Evolutionary conservation across 345 rosid genomes (phyloP).

Genomic region (Mercurialis annua): DNA sequence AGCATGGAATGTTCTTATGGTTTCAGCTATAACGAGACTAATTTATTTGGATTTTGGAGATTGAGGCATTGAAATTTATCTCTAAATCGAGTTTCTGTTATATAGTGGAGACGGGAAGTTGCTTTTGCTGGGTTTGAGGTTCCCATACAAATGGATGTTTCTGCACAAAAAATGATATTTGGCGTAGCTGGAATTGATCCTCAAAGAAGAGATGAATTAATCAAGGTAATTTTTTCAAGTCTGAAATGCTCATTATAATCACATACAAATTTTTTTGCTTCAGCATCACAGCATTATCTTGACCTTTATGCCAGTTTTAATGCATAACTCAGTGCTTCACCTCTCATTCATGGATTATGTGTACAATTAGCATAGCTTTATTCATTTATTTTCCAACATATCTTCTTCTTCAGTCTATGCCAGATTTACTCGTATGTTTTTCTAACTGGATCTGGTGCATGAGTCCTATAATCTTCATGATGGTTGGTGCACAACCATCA

Average conservation of each 20-base stretch:
- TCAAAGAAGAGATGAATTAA: slow-evolving; percentile 73
- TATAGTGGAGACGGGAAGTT: slow-evolving; percentile 94
- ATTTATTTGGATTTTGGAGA: background rate
- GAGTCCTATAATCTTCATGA: no score
- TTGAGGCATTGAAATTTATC: background rate
- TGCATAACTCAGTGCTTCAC: background rate
- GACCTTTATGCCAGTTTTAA: no score
- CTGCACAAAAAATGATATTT: slow-evolving; percentile 82
- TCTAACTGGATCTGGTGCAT: background rate
- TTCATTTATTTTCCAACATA: background rate
- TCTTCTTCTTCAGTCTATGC: background rate
- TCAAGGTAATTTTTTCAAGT: slow-evolving; percentile 54
- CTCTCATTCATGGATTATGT: no score
- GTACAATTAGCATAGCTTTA: background rate
- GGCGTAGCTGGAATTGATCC: slow-evolving; percentile 91
- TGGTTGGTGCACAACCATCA: no score
- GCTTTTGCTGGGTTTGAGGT: slow-evolving; percentile 97
- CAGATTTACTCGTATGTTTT: background rate
- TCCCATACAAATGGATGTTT: slow-evolving; percentile 92
- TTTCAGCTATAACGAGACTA: background rate
- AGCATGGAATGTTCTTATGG: background rate
- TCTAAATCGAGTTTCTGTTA: slow-evolving; percentile 12
- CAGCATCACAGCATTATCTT: no score
- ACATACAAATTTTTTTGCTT: background rate
- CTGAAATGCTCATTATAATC: background rate